These are phyloP conservation scores for Coemansia sp. DNA, from an alignment of 192 early-diverging fungal genomes.

Conservation along the genomic window DNA sequence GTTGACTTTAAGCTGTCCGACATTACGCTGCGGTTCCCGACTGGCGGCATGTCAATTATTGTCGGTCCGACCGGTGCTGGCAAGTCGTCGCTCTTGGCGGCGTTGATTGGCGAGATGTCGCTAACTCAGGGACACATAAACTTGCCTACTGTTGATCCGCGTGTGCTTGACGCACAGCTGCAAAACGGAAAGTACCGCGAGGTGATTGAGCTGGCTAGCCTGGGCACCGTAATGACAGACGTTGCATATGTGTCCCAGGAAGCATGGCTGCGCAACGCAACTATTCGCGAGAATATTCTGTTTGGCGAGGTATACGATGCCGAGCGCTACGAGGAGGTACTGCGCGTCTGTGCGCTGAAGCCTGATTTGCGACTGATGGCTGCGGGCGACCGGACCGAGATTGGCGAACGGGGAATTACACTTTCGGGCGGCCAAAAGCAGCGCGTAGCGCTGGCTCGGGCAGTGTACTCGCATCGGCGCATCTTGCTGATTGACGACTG, in stretches of 20 bases:
- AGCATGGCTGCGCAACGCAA: constrained; percentile 73
- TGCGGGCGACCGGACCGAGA: constrained; percentile 87
- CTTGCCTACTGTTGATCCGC: constrained; percentile 33
- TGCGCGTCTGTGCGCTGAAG: constrained; percentile 80
- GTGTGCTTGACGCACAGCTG: not conserved
- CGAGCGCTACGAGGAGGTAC: constrained; percentile 73
- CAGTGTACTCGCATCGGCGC: constrained; percentile 70
- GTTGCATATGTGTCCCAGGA: constrained; percentile 89
- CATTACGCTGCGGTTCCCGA: constrained; percentile 67
- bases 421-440: constrained; percentile 89
- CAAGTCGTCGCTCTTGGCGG: constrained; percentile 78
- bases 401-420: constrained; percentile 88
- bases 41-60: constrained; percentile 69
- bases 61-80: constrained; percentile 90
- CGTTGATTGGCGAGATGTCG: constrained; percentile 82
- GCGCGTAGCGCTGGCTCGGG: constrained; percentile 82
- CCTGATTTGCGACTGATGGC: constrained; percentile 82
- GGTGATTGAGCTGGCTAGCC: constrained; percentile 29
- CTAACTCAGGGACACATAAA: constrained; percentile 35
- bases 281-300: constrained; percentile 80
- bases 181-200: constrained; percentile 13
- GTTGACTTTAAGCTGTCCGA: constrained; percentile 61
- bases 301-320: constrained; percentile 78
- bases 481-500: constrained; percentile 84
- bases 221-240: constrained; percentile 52